Conservation (phyloP, 441 rosid species). For the Eutrema salsugineum region DNA sequence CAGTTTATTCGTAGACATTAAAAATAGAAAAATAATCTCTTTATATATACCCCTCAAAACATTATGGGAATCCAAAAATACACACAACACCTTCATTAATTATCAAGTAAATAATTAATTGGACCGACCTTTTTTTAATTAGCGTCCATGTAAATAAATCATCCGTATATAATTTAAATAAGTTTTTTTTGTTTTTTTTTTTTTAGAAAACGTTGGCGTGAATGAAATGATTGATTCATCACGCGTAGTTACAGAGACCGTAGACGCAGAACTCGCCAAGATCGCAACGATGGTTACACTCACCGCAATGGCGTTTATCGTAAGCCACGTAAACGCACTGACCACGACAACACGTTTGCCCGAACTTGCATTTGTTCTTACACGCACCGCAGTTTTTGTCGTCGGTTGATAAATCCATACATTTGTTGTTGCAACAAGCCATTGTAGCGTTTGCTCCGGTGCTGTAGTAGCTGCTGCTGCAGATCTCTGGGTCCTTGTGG, state of each 20-base stretch:
- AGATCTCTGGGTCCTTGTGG: slow-evolving; percentile 40
- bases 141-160: slow-evolving; percentile 33
- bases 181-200: background rate
- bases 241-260: slow-evolving; percentile 59
- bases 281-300: slow-evolving; percentile 46
- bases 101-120: slow-evolving; percentile 24
- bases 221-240: slow-evolving; percentile 25
- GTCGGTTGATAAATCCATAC: slow-evolving; percentile 42
- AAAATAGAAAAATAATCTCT: slow-evolving; percentile 6
- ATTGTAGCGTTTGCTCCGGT: slow-evolving; percentile 38
- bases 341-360: slow-evolving; percentile 48
- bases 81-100: slow-evolving; percentile 26
- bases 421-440: slow-evolving; percentile 63
- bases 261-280: slow-evolving; percentile 37
- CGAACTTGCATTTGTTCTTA: slow-evolving; percentile 51
- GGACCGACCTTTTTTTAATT: slow-evolving; percentile 3
- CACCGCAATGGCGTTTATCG: slow-evolving; percentile 63
- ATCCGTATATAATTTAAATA: slow-evolving; percentile 18
- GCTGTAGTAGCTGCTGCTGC: slow-evolving; percentile 23
- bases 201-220: background rate
- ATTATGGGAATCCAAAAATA: slow-evolving; percentile 33
- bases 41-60: slow-evolving; percentile 36
- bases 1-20: slow-evolving; percentile 14
- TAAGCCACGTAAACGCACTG: slow-evolving; percentile 40
- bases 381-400: slow-evolving; percentile 56